Evolutionary conservation across 345 rosid genomes (phyloP).

Genomic region (Brassica carinata): DNA sequence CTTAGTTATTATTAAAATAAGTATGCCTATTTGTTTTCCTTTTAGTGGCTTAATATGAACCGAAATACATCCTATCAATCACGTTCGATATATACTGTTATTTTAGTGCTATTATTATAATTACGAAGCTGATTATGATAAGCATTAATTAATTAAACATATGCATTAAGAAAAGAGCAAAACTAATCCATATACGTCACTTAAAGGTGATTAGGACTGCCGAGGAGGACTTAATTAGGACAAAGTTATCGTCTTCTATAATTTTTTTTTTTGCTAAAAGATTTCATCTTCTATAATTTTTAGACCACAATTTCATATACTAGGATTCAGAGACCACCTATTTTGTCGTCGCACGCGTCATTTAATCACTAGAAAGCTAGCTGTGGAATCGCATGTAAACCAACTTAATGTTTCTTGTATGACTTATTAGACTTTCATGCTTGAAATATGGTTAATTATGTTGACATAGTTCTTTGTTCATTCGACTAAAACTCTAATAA

Average conservation of each 20-base stretch:
- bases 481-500: neutral
- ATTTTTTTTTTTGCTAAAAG: neutral
- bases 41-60: neutral
- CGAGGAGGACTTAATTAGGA: conserved; percentile 1
- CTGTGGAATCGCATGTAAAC: neutral
- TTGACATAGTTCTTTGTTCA: neutral
- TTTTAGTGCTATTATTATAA: no score
- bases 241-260: neutral
- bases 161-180: conserved; percentile 11
- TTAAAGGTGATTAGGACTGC: conserved; percentile 16
- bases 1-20: neutral
- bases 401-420: conserved; percentile 3
- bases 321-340: neutral
- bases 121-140: conserved; percentile 1
- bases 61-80: conserved; percentile 1
- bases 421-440: conserved; percentile 7
- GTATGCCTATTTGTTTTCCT: neutral
- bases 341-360: conserved; percentile 11
- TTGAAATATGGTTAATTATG: neutral
- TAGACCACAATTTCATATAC: neutral
- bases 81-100: neutral
- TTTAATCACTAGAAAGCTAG: neutral
- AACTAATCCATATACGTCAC: neutral
- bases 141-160: neutral
- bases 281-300: neutral